A percentile compares a stretch with the other conserved stretches of the same genome.
Evolutionary conservation across 108 stramenopile genomes (phyloP).

Genomic region (Fragilaria radians): DNA sequence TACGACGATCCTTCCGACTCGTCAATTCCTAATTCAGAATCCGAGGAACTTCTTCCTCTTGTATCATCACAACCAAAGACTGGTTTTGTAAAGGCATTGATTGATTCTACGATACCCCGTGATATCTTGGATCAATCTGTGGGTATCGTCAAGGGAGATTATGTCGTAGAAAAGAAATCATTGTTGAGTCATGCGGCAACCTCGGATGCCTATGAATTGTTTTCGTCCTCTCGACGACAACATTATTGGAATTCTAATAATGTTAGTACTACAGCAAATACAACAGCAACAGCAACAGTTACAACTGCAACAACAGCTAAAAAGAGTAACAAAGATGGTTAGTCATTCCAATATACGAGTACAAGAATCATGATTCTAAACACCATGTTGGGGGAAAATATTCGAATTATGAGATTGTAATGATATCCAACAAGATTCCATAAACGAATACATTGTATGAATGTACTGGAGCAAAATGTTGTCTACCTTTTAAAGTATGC

Average conservation of each 20-base stretch:
- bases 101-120: constrained; percentile 74
- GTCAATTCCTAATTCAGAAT: not conserved
- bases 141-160: constrained; percentile 80
- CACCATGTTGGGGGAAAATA: too few species aligned
- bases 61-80: constrained; percentile 10
- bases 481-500: too few species aligned
- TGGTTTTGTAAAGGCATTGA: constrained; percentile 73
- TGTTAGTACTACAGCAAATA: not conserved
- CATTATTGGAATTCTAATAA: not conserved
- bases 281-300: not conserved
- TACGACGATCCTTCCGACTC: not conserved
- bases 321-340: too few species aligned
- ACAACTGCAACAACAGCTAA: not conserved
- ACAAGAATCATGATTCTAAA: not conserved
- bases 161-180: constrained; percentile 76
- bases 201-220: constrained; percentile 83
- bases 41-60: not conserved
- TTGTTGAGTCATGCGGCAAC: constrained; percentile 81
- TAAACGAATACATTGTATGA: too few species aligned
- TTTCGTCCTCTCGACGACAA: constrained; percentile 19
- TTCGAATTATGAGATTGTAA: too few species aligned
- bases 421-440: too few species aligned
- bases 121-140: constrained; percentile 80
- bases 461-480: too few species aligned
- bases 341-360: not conserved